Base-by-base conservation (phyloP, 169 alveolate genomes). In the Babesia ovis region DNA sequence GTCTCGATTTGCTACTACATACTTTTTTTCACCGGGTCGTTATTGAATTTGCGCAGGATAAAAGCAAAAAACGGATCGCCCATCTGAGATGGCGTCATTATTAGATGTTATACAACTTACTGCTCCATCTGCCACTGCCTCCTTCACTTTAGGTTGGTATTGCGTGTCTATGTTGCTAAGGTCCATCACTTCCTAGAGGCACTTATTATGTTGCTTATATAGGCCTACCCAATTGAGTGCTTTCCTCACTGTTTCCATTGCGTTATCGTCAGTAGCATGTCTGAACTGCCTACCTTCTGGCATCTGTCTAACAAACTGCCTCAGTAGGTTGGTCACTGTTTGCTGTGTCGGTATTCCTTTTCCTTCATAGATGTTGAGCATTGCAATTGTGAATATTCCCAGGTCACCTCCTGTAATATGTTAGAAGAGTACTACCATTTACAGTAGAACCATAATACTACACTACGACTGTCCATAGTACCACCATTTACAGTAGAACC, bases 371-470 rank as follows among this genome's bases (percentile, higher is more conserved):
- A 53, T 32, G 77, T 34, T 62, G 8, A 81, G 51, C 73, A 81
- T 37, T 0, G 57, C 76, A 23, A 55, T 50, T 6, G 56, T 60
- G 76, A 81, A 70, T 34, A 71, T 25, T 23, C 89, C 89, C 23
- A 81, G 77, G 42, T 81, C 89, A 0, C 89, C 89, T 0, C 89
- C 89, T 81, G 69, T 32, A 32, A 6, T 48, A 18, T 9, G 61
- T 54, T 9, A 23, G 41, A 4, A 23, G 43, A 25, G 61, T 1
- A 42, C 1, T 25, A 31, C n/a, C n/a, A n/a, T n/a, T n/a, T n/a
- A n/a, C n/a, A n/a, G n/a, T n/a, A n/a, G 51, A 43, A 43, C 1
- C 5, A 18, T 43, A 18, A 43, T 18, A 22, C 51, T 18, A 18
- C 4, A 22, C n/a, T 22, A 4, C 4, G 48, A 41, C 2, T 18